Base-by-base conservation (phyloP, 371 early-diverging fungal genomes). In the Rhizopus delemar region DNA sequence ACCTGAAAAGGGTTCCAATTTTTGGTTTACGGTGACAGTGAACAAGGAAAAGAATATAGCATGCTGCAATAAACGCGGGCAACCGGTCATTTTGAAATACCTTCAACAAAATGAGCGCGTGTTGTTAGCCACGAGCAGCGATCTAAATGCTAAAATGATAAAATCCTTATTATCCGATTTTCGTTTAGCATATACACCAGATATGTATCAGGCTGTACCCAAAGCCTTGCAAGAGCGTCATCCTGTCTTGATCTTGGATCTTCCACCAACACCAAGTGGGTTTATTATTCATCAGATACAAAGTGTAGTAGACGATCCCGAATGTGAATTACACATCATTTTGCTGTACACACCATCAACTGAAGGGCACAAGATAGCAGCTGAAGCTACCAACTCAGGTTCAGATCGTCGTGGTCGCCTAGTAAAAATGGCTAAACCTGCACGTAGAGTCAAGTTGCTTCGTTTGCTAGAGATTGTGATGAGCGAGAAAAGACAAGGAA, bases 351-450 rank as follows among this genome's bases (percentile, higher is more conserved):
- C 76, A 13, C 76, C 76, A 1, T 74, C 79, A 0, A 79, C 76
- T 1, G 79, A 78, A 39, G 79, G 76, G 2, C 73, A 75, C 43
- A 75, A 73, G 46, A 46, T 74, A 0, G 79, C 76, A 9, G 72
- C 76, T 0, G 76, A 74, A 46, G 74, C 76, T 7, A 74, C 65
- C 8, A 74, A 74, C 16, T 71, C 72, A 13, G 69, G 67, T 3
- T 71, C 73, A 8, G 76, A 74, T 50, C 71, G 76, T 16, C 70
- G 76, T 16, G 76, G 79, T 1, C 60, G 73, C 3, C 65, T 82
- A 15, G 71, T 78, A 35, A 74, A 81, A 52, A 78, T 84, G 78
- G 80, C 82, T 43, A 84, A 84, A 56, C 85, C 85, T 3, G 82
- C 78, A 32, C 70, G 85, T 11, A 74, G 85, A 33, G 53, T 70